Percentiles rank a stretch among this genome's conserved stretches.
Evolutionary conservation across 768 basidiomycete genomes (phyloP).

Genomic region (Lactarius pseudohatsudake): DNA sequence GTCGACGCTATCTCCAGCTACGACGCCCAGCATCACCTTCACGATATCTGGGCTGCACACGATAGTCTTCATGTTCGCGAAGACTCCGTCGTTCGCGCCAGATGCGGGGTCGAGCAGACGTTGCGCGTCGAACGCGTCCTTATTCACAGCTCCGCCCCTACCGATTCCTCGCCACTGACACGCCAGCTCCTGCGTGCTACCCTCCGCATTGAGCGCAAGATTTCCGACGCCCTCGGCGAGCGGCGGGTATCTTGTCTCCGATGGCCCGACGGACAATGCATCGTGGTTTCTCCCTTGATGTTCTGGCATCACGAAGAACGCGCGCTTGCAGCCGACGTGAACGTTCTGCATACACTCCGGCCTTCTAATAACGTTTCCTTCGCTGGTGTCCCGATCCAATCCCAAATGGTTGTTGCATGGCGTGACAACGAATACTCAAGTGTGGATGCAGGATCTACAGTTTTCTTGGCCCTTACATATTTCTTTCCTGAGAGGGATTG

Average conservation of each 20-base stretch:
- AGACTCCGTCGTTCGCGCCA: slow-evolving; percentile 68
- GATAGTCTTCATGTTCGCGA: slow-evolving; percentile 61
- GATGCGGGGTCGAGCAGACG: slow-evolving; percentile 67
- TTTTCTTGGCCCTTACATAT: slow-evolving; percentile 76
- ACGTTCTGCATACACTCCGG: slow-evolving; percentile 61
- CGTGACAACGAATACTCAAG: slow-evolving; percentile 53
- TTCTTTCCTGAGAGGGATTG: slow-evolving; percentile 79
- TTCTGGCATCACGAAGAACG: slow-evolving; percentile 72
- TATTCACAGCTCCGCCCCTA: slow-evolving; percentile 53
- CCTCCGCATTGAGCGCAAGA: slow-evolving; percentile 59
- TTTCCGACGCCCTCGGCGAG: slow-evolving; percentile 46
- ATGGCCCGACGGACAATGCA: slow-evolving; percentile 53
- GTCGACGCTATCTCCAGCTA: slow-evolving; percentile 53
- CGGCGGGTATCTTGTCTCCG: slow-evolving; percentile 54
- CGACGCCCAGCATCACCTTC: slow-evolving; percentile 60
- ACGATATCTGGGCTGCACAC: slow-evolving; percentile 69
- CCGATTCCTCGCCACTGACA: slow-evolving; percentile 55
- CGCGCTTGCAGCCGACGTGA: slow-evolving; percentile 50
- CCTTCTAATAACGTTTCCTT: slow-evolving; percentile 52
- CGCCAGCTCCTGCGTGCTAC: slow-evolving; percentile 62
- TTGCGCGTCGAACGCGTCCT: slow-evolving; percentile 78
- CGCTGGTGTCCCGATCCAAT: slow-evolving; percentile 64
- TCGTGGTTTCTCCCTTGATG: slow-evolving; percentile 68
- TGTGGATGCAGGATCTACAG: slow-evolving; percentile 58
- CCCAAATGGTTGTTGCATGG: slow-evolving; percentile 77